Evolutionary conservation across 2,329 filamentous ascomycete genomes (phyloP).

Genomic region (Emmonsia crescens): DNA sequence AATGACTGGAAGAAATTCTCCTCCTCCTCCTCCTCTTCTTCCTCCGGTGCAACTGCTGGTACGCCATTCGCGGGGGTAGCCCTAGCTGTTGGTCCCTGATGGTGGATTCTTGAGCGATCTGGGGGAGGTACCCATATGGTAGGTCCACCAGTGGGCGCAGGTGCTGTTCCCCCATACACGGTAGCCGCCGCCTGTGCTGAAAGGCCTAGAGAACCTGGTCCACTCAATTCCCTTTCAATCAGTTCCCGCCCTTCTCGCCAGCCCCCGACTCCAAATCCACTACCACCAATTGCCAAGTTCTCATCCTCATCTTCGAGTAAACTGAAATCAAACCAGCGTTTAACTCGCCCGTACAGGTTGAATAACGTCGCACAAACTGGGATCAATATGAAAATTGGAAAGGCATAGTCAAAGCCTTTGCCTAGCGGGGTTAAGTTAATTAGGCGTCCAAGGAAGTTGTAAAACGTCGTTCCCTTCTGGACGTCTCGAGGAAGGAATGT

Average conservation of each 20-base stretch:
- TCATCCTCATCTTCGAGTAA: conserved; percentile 56
- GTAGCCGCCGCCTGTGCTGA: conserved; percentile 18
- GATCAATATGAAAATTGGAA: conserved; percentile 76
- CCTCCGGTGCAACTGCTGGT: conserved; percentile 26
- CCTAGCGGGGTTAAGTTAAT: conserved; percentile 78
- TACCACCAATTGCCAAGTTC: conserved; percentile 48
- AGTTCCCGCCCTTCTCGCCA: conserved; percentile 89
- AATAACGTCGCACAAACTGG: conserved; percentile 80
- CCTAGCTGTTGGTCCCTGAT: not conserved
- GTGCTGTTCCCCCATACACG: not conserved
- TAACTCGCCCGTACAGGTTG: conserved; percentile 75
- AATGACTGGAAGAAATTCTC: conserved; percentile 73
- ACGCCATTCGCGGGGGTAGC: not conserved
- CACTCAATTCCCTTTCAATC: conserved; percentile 74
- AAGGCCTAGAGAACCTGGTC: conserved; percentile 40
- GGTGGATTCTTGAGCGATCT: conserved; percentile 18
- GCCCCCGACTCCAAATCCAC: conserved; percentile 62
- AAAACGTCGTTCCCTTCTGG: conserved; percentile 72
- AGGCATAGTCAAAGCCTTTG: conserved; percentile 74
- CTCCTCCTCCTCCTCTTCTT: conserved; percentile 47
- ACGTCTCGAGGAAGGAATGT: conserved; percentile 69
- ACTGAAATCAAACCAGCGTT: conserved; percentile 66
- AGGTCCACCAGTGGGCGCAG: conserved; percentile 21
- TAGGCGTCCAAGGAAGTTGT: conserved; percentile 68
- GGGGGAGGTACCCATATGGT: conserved; percentile 24